Evolutionary conservation across 371 early-diverging fungal genomes (phyloP), one percentile per base, ranked within the genome.

Genomic region (Mucor racemosus): DNA sequence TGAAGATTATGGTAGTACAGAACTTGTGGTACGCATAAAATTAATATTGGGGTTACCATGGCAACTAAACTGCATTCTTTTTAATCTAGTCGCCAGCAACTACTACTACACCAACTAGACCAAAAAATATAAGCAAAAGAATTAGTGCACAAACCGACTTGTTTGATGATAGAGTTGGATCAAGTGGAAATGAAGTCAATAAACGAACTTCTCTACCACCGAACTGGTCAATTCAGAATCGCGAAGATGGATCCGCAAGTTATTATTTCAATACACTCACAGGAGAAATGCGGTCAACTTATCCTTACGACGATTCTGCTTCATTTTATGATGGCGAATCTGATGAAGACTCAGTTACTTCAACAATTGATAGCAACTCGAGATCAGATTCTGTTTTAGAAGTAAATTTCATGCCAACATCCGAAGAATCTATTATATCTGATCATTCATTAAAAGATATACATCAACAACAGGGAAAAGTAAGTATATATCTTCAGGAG

Each of bases 181-280:
- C 50, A 11, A 50, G 26, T 11, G 46, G 36, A 17, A 57, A 31
- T 17, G 54, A 60, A 41, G 6, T 15, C 21, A 34, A 39, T 38
- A 53, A 35, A 64, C 58, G 55, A 2, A 31, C 55, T 4, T 60
- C 68, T 13, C 56, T 85, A 62, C 83, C 87, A 5, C 66, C 74
- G 9, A 66, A 79, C 57, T 86, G 87, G 87, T 60, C 71, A 15
- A 33, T 78, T 14, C 79, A 83, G 50, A 64, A 66, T 4, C 78
- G 80, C 1, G 79, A 80, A 21, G 84, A 85, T 67, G 86, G 84
- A 14, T 65, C 78, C 15, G 76, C 72, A 14, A 69, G 62, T 57
- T 86, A 82, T 61, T 86, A 76, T 62, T 78, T 78, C 41, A 84
- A 86, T 57, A 63, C 63, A 7, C 15, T 66, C 14, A 82, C 85